These are phyloP conservation scores for Aspergillus sp. DNA, from an alignment of 2,329 filamentous ascomycete species.

Conservation along the genomic window DNA sequence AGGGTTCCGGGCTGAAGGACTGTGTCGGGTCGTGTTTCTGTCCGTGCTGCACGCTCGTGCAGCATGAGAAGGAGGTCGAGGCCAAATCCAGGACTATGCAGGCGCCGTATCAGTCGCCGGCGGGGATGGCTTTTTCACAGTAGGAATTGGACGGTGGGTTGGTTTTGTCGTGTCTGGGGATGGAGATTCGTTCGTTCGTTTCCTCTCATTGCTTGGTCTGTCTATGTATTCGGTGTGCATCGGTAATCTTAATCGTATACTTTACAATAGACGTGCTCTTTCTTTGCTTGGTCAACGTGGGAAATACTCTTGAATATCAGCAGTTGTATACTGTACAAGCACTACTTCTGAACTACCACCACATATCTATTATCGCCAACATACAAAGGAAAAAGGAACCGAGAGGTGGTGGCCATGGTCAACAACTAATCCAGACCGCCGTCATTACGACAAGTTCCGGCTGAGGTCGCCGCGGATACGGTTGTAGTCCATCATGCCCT, in stretches of 20 bases:
- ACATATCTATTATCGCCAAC: slow-evolving; percentile 17
- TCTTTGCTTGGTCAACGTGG: slow-evolving; percentile 9
- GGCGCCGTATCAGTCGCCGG: slow-evolving; percentile 17
- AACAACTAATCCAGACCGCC: slow-evolving; percentile 8
- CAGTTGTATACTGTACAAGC: slow-evolving; percentile 26
- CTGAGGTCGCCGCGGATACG: slow-evolving; percentile 69
- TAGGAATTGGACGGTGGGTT: background rate
- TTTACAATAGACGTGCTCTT: background rate
- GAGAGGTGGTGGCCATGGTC: slow-evolving; percentile 9
- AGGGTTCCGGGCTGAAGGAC: slow-evolving; percentile 41
- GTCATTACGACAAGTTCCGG: slow-evolving; percentile 50
- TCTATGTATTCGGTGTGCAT: background rate
- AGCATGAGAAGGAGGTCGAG: slow-evolving; percentile 48
- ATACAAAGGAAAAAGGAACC: slow-evolving; percentile 9
- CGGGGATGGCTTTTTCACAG: slow-evolving; percentile 13
- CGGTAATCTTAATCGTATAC: background rate
- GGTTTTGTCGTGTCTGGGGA: background rate
- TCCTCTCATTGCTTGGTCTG: background rate
- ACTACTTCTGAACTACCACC: slow-evolving; percentile 16
- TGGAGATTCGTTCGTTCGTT: background rate
- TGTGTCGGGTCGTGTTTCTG: slow-evolving; percentile 49
- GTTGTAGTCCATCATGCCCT: slow-evolving; percentile 56
- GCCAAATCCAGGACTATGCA: slow-evolving; percentile 8
- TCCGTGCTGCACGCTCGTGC: slow-evolving; percentile 47
- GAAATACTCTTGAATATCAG: slow-evolving; percentile 23